Evolutionary conservation across 2,329 filamentous ascomycete species (phyloP), one percentile per base, ranked within the genome.

Genomic region (Lecanicillium sp.): DNA sequence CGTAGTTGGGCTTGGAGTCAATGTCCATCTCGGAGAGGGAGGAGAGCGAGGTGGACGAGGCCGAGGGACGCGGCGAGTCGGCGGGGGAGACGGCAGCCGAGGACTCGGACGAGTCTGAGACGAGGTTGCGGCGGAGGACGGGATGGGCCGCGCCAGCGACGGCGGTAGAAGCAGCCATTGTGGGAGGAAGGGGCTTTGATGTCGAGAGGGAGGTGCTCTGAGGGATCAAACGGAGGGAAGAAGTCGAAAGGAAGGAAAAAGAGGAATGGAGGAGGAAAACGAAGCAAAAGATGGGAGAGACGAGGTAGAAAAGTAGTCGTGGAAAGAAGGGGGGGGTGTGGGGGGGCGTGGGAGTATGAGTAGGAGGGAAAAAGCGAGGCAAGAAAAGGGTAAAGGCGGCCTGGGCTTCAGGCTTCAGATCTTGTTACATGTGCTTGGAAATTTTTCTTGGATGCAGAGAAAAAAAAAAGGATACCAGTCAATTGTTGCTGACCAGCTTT

Each of bases 1-100:
- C 81, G 58, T 78, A 83, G 56, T 57, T 54, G 47, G 69, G 65
- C 57, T 58, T 56, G 58, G 71, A 71, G 54, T 64, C 63, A 26
- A 63, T 62, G 56, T 76, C 73, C 48, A 76, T 79, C 10, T 87
- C 90, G 49, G 81, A 84, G 65, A 97, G 76, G 21, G 93, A 97
- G 10, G 91, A 96, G 53, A 97, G 79, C 3, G 93, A 97, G 3
- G 91, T 95, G 32, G 87, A 87, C 7, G 93, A 97, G 39, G 90
- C 73, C 17, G 81, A 84, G 23, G 61, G 71, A 40, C 75, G 72
- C 33, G 81, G 80, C 11, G 79, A 83, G 60, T 83, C 79, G 48
- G 64, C 65, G 21, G 81, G 81, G 3, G 79, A 81, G 42, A 72
- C 77, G 36, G 70, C 70, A 49, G 77, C 74, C 11, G 80, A 81